These are phyloP conservation scores for Tuber calosporum DNA, from an alignment of 495 filamentous ascomycete genomes.

Conservation along the genomic window DNA sequence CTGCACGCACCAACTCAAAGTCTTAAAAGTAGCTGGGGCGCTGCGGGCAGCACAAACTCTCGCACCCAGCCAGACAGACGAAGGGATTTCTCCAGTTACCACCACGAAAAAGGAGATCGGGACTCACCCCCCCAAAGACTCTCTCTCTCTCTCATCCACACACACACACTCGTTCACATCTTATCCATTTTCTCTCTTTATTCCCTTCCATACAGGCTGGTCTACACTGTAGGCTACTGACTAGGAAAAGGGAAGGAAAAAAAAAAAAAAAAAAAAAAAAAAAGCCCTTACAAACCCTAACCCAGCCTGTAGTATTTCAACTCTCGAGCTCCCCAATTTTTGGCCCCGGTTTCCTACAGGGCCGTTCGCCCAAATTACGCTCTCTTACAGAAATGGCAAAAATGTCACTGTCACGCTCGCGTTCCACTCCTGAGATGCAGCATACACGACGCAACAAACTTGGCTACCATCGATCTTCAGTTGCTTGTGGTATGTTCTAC, in stretches of 20 bases:
- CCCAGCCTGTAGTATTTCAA: slow-evolving; percentile 40
- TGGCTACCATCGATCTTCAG: slow-evolving; percentile 92
- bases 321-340: slow-evolving; percentile 36
- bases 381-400: slow-evolving; percentile 38
- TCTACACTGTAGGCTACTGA: slow-evolving; percentile 34
- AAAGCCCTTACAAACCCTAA: slow-evolving; percentile 18
- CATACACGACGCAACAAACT: slow-evolving; percentile 75
- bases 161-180: slow-evolving; percentile 12
- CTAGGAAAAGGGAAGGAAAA: not conserved
- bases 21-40: slow-evolving; percentile 27
- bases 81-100: not conserved
- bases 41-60: slow-evolving; percentile 4
- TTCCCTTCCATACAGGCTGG: slow-evolving; percentile 9
- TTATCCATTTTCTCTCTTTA: slow-evolving; percentile 5
- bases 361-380: slow-evolving; percentile 42
- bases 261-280: slow-evolving; percentile 6
- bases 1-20: slow-evolving; percentile 26
- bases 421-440: slow-evolving; percentile 38
- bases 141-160: no score
- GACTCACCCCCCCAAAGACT: slow-evolving; percentile 17
- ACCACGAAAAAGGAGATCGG: slow-evolving; percentile 21
- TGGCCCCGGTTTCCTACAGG: slow-evolving; percentile 38
- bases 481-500: slow-evolving; percentile 82
- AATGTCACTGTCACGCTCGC: slow-evolving; percentile 33
- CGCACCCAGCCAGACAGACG: not conserved